phyloP scores from a whole-genome alignment of 2,329 filamentous ascomycete genomes.

The Chlorencoelia australis region DNA sequence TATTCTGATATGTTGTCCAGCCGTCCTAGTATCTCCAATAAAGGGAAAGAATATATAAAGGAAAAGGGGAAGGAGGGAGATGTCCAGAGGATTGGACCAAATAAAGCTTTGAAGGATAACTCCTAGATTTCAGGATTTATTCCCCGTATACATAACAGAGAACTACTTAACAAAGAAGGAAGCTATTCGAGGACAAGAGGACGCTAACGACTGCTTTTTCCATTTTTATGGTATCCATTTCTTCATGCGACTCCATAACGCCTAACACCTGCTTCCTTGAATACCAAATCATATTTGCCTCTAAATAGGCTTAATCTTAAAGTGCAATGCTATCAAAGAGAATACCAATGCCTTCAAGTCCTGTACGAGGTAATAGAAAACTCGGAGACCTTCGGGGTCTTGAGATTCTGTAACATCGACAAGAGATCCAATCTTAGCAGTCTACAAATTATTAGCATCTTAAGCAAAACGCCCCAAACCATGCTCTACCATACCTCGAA shows the following conservation, averaged over 20 bases:
- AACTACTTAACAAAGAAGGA: no score
- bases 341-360: slow-evolving; percentile 96
- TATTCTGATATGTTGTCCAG: no score
- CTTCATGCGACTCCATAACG: slow-evolving; percentile 10
- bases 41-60: no score
- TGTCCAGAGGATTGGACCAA: no score
- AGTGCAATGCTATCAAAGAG: slow-evolving; percentile 90
- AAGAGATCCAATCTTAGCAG: slow-evolving; percentile 93
- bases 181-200: no score
- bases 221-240: slow-evolving; percentile 24
- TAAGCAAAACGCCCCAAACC: neutral
- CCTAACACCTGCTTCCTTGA: slow-evolving; percentile 21
- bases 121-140: no score
- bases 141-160: no score
- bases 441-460: slow-evolving; percentile 41
- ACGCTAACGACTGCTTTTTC: slow-evolving; percentile 6
- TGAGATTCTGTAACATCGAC: slow-evolving; percentile 94
- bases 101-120: no score
- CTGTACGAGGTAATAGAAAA: slow-evolving; percentile 98
- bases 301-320: slow-evolving; percentile 82
- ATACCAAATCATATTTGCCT: slow-evolving; percentile 2
- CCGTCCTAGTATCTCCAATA: no score
- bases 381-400: slow-evolving; percentile 88
- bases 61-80: no score
- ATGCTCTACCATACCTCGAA: slow-evolving; percentile 61